Evolutionary conservation across 495 filamentous ascomycete species (phyloP).

Genomic region (Tuber borchii): DNA sequence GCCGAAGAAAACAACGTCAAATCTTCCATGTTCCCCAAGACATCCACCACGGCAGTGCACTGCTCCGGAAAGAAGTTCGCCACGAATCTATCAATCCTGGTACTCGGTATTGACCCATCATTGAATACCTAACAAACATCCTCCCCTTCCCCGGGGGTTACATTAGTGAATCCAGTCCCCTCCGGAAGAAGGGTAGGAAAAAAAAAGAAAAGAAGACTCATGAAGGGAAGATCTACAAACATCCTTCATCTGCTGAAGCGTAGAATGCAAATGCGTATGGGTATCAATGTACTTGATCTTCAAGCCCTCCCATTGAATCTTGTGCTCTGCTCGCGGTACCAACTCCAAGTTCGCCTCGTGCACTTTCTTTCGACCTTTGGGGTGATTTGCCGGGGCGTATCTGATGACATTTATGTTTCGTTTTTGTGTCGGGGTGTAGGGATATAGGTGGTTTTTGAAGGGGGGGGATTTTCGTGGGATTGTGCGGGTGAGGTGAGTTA

Average conservation of each 20-base stretch:
- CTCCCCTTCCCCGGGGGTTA: background rate
- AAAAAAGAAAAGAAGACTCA: constrained; percentile 4
- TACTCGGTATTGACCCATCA: background rate
- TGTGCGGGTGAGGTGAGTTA: background rate
- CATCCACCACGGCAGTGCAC: background rate
- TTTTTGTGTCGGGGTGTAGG: background rate
- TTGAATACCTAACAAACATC: background rate
- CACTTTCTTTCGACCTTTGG: background rate
- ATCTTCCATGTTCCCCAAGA: background rate
- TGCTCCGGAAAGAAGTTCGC: background rate
- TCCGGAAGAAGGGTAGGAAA: background rate
- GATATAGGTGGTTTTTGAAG: background rate
- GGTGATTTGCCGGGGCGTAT: background rate
- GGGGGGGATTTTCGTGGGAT: background rate
- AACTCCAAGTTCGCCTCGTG: background rate
- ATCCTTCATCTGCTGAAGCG: constrained; percentile 16
- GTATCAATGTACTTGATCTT: constrained; percentile 12
- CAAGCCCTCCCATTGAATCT: background rate
- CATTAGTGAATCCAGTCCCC: background rate
- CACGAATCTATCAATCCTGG: background rate
- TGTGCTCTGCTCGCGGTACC: constrained; percentile 4
- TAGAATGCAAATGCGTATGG: constrained; percentile 15
- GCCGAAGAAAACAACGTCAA: background rate
- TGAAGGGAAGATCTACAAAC: constrained; percentile 7
- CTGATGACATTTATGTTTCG: background rate